Evolutionary conservation across 139 green algal genomes (phyloP).

Genomic region (Pseudopediastrum boryanum): DNA sequence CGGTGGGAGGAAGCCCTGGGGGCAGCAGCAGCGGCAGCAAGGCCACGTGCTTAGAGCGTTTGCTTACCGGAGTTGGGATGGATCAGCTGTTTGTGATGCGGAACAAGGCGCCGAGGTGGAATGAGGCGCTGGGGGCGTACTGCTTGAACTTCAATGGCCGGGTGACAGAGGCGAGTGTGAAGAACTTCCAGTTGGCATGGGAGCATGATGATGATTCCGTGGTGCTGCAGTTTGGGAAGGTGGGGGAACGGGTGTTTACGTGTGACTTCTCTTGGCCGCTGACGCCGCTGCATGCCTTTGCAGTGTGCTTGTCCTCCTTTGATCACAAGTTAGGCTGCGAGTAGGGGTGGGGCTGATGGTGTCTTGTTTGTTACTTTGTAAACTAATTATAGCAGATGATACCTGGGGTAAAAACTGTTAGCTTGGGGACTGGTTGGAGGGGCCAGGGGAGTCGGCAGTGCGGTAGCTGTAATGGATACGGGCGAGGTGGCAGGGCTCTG

Average conservation of each 20-base stretch:
- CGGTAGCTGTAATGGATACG: no score
- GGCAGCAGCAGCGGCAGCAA: not conserved
- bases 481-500: no score
- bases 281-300: slow-evolving; percentile 90
- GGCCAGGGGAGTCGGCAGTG: no score
- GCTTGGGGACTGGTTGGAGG: no score
- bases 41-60: no score
- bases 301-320: slow-evolving; percentile 91
- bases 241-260: slow-evolving; percentile 88
- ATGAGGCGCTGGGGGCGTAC: slow-evolving; percentile 92
- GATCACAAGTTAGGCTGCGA: slow-evolving; percentile 92
- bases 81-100: slow-evolving; percentile 66
- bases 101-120: slow-evolving; percentile 97
- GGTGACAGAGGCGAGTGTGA: slow-evolving; percentile 97
- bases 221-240: slow-evolving; percentile 80
- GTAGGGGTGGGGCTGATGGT: slow-evolving; percentile 31
- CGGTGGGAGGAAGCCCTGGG: no score
- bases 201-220: slow-evolving; percentile 56
- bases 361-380: no score
- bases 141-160: slow-evolving; percentile 99
- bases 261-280: slow-evolving; percentile 94
- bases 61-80: slow-evolving; percentile 19
- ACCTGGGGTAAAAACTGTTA: no score
- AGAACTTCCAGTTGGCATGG: slow-evolving; percentile 97
- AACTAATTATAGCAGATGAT: no score